Conservation (phyloP, 148 eudicot species). For the Camellia japonica region DNA sequence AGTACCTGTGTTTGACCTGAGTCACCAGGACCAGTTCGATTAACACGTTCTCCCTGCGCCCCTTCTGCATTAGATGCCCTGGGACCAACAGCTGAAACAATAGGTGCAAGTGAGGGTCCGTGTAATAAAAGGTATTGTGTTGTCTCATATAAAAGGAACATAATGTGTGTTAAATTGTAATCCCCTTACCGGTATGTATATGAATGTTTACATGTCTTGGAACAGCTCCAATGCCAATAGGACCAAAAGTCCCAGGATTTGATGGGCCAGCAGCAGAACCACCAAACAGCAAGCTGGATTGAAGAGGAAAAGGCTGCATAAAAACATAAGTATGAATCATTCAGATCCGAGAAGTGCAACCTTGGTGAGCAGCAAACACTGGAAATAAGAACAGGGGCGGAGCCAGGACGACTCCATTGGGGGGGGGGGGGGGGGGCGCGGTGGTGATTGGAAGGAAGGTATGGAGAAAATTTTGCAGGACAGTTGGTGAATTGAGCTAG, state of each 20-base stretch:
- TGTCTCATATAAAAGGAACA: neutral
- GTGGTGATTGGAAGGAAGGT: neutral
- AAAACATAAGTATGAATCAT: neutral
- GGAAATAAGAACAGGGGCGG: too few species aligned
- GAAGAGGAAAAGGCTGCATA: conserved; percentile 90
- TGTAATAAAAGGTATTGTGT: conserved; percentile 19
- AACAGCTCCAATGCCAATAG: conserved; percentile 61
- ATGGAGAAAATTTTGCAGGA: too few species aligned
- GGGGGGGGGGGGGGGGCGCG: too few species aligned
- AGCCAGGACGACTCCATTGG: too few species aligned
- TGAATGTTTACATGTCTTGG: conserved; percentile 89
- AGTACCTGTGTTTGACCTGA: conserved; percentile 39
- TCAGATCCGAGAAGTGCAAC: neutral
- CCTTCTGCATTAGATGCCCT: conserved; percentile 62
- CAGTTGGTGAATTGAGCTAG: too few species aligned
- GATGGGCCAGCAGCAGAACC: conserved; percentile 41
- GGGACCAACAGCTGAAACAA: conserved; percentile 58
- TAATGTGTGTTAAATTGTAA: too few species aligned
- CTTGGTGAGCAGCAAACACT: neutral
- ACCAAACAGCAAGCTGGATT: conserved; percentile 67
- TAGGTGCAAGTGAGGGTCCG: conserved; percentile 41
- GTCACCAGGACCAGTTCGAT: conserved; percentile 40
- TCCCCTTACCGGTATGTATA: conserved; percentile 80
- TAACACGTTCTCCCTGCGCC: conserved; percentile 44
- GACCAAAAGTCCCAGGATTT: conserved; percentile 49